Percentiles rank a stretch among this genome's conserved stretches.
phyloP scores from a whole-genome alignment of 768 basidiomycete genomes.

The Pleurotus pulmonarius region DNA sequence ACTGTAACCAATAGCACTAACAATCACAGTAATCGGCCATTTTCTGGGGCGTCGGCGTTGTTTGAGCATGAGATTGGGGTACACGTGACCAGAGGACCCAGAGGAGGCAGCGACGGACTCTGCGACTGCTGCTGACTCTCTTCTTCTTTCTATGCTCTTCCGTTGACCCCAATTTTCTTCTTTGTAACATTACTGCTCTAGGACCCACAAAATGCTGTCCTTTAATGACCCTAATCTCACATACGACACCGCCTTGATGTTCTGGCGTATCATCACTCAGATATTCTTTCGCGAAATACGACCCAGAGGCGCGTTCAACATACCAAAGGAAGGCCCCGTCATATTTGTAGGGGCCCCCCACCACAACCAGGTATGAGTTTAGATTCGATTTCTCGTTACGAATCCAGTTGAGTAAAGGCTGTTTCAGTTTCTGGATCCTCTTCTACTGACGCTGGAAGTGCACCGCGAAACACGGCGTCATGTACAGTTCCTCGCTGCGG shows the following conservation, averaged over 20 bases:
- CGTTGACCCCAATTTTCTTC: neutral
- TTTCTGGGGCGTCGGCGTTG: neutral
- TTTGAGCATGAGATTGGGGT: neutral
- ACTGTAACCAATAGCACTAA: conserved; percentile 5
- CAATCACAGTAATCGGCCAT: neutral
- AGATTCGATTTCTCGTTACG: conserved; percentile 5
- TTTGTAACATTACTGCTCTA: conserved; percentile 1
- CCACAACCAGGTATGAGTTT: conserved; percentile 69
- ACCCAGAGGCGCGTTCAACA: conserved; percentile 91
- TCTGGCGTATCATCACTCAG: conserved; percentile 84
- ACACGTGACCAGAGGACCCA: neutral
- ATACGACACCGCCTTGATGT: conserved; percentile 77
- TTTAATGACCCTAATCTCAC: conserved; percentile 9
- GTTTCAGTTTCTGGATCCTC: conserved; percentile 84
- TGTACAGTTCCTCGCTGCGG: conserved; percentile 86
- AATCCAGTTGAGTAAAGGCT: conserved; percentile 10
- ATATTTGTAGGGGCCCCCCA: conserved; percentile 94
- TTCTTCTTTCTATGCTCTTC: neutral
- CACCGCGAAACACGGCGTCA: conserved; percentile 78
- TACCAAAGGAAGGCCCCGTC: conserved; percentile 85
- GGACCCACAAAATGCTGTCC: conserved; percentile 6
- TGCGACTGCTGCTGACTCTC: neutral
- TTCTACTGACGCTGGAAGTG: conserved; percentile 81
- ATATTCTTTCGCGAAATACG: conserved; percentile 97
- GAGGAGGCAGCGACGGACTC: neutral